A percentile compares a stretch with the other conserved stretches of the same genome.
phyloP scores from a whole-genome alignment of 805 yeast genomes.

The Kazachstania africana region DNA sequence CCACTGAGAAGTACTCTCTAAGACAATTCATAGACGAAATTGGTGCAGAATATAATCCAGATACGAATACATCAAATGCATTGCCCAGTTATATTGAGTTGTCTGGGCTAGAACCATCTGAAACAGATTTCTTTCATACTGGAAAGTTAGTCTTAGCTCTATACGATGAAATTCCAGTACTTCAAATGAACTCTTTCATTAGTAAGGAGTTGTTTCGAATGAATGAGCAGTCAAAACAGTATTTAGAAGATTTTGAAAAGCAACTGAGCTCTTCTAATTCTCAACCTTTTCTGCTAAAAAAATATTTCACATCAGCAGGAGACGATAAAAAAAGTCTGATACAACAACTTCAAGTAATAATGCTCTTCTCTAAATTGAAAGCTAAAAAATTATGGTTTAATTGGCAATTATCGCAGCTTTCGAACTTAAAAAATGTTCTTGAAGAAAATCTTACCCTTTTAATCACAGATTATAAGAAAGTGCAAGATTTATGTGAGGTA shows the following conservation, averaged over 20 bases:
- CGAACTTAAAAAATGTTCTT: slow-evolving; percentile 30
- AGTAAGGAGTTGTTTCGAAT: slow-evolving; percentile 42
- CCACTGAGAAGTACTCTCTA: too few relatives aligned
- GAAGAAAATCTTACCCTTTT: slow-evolving; percentile 17
- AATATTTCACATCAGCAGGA: slow-evolving; percentile 32
- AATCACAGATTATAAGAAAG: slow-evolving; percentile 15
- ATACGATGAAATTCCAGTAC: slow-evolving; percentile 19
- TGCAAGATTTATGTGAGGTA: slow-evolving; percentile 8
- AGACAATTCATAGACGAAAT: too few relatives aligned
- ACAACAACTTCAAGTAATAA: slow-evolving; percentile 38
- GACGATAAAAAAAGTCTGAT: slow-evolving; percentile 32
- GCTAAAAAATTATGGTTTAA: slow-evolving; percentile 49
- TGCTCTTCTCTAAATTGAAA: slow-evolving; percentile 39
- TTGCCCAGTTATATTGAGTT: too few relatives aligned
- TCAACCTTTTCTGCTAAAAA: slow-evolving; percentile 40
- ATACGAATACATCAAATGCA: too few relatives aligned
- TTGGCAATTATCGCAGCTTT: slow-evolving; percentile 45
- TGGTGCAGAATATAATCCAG: too few relatives aligned
- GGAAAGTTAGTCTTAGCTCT: too few relatives aligned
- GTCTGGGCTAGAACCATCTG: too few relatives aligned
- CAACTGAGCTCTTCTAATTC: slow-evolving; percentile 42
- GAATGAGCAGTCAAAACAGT: slow-evolving; percentile 36
- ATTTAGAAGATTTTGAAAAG: slow-evolving; percentile 37
- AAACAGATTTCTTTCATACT: too few relatives aligned
- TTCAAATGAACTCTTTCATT: slow-evolving; percentile 41